Evolutionary conservation across 306 rosid species (phyloP).

Genomic region (Prunus kanzakura): DNA sequence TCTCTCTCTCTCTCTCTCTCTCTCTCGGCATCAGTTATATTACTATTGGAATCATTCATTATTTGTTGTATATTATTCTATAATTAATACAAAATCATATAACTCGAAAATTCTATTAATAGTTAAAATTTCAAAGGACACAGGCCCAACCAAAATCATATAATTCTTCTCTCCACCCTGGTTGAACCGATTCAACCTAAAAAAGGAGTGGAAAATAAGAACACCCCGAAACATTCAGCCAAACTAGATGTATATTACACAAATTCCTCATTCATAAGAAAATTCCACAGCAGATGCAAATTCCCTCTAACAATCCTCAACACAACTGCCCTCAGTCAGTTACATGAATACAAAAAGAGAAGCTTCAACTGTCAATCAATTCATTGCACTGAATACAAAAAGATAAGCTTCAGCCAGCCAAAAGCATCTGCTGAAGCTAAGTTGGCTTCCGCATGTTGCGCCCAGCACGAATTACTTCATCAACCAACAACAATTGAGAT

Average conservation of each 20-base stretch:
- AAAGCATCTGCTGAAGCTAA: slow-evolving; percentile 19
- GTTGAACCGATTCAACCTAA: not conserved
- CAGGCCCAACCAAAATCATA: not conserved
- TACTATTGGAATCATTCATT: too few relatives aligned
- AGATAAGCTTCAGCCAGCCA: slow-evolving; percentile 1
- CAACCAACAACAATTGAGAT: slow-evolving; percentile 88
- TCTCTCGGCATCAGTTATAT: too few relatives aligned
- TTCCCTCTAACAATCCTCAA: slow-evolving; percentile 6
- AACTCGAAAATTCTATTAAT: not conserved
- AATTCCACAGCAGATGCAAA: not conserved
- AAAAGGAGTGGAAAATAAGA: not conserved
- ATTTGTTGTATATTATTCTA: too few relatives aligned
- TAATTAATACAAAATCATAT: not conserved
- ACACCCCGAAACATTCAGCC: not conserved
- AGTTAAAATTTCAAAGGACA: not conserved
- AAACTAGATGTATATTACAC: not conserved
- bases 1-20: too few relatives aligned
- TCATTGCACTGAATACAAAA: slow-evolving; percentile 18
- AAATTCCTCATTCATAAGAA: not conserved
- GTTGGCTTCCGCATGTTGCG: slow-evolving; percentile 90
- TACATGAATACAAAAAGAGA: slow-evolving; percentile 9
- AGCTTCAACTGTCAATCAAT: slow-evolving; percentile 7
- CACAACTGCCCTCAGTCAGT: slow-evolving; percentile 1
- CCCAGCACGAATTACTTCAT: slow-evolving; percentile 98
- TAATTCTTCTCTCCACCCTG: not conserved